Base-by-base conservation (phyloP, 495 filamentous ascomycete species). In the Penicillium argentinense region DNA sequence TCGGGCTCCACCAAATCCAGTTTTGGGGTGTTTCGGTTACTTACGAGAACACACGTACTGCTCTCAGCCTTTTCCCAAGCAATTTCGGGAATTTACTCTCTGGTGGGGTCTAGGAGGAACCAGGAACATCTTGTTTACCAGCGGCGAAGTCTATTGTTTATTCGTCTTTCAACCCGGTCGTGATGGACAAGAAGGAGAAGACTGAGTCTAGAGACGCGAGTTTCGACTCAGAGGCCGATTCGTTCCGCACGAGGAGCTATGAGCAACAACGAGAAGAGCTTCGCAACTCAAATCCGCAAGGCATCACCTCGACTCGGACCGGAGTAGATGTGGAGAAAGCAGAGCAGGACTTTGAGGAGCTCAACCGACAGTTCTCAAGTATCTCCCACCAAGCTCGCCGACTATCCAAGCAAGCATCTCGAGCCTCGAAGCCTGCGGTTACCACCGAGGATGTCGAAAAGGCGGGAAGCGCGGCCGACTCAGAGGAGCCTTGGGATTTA, bases 321-420 rank as follows among this genome's bases (percentile, higher is more conserved):
- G 85, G 80, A 32, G 78, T 89, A 28, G 81, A 91, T 53, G 81
- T 95, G 42, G 71, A 78, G 41, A 79, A 76, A 25, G 89, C 89
- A 9, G 83, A 91, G 61, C 78, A 82, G 25, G 85, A 93, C 30
- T 95, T 95, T 51, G 81, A 79, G 6, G 77, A 89, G 49, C 73
- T 95, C 14, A 87, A 80, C 56, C 76, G 80, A 33, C 82, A 92
- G 67, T 72, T 95, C 19, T 84, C 84, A 12, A 78, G 71, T 9
- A 66, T 87, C 24, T 89, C 85, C 9, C 78, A 84, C 64, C 53
- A 66, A 53, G 62, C 76, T 53, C 59, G 71, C 50, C 59, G 72
- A 41, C 25, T 76, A 41, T 68, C 69, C 13, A 57, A 62, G 42
- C 69, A 79, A 41, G 69, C 61, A 8, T 62, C 63, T 5, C 53